A percentile compares a stretch with the other conserved stretches of the same genome.
These are phyloP conservation scores for Psilocybe sp. DNA, from an alignment of 768 basidiomycete species.

Conservation along the genomic window DNA sequence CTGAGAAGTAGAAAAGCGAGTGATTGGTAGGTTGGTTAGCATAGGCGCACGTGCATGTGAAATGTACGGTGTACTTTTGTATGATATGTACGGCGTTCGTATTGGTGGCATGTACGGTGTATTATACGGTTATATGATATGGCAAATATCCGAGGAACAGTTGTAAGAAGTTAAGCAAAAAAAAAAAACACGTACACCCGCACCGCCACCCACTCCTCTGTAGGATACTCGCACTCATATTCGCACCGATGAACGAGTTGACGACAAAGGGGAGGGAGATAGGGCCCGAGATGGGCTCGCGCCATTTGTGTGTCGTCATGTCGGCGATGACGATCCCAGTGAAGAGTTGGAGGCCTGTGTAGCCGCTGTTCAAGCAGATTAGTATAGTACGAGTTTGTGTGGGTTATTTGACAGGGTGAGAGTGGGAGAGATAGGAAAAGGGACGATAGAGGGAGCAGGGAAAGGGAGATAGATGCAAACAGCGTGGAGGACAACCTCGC, in stretches of 20 bases:
- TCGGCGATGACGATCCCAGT: constrained; percentile 65
- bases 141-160: too few relatives aligned
- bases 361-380: constrained; percentile 43
- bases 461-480: constrained; percentile 32
- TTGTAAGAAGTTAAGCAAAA: too few relatives aligned
- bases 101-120: too few relatives aligned
- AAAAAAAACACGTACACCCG: constrained; percentile 50
- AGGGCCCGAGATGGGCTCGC: constrained; percentile 43
- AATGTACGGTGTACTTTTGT: too few relatives aligned
- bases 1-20: too few relatives aligned
- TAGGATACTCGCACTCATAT: constrained; percentile 47
- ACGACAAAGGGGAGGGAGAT: constrained; percentile 38
- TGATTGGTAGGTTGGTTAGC: too few relatives aligned
- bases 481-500: constrained; percentile 54
- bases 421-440: too few relatives aligned
- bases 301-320: constrained; percentile 56
- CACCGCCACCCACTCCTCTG: constrained; percentile 55
- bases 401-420: too few relatives aligned
- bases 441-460: not conserved
- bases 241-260: constrained; percentile 63
- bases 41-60: too few relatives aligned
- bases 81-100: too few relatives aligned
- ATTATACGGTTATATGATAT: too few relatives aligned
- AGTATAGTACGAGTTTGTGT: too few relatives aligned
- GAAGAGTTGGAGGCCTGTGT: constrained; percentile 64